phyloP scores from a whole-genome alignment of 768 basidiomycete genomes.

The Multifurca ochricompacta region DNA sequence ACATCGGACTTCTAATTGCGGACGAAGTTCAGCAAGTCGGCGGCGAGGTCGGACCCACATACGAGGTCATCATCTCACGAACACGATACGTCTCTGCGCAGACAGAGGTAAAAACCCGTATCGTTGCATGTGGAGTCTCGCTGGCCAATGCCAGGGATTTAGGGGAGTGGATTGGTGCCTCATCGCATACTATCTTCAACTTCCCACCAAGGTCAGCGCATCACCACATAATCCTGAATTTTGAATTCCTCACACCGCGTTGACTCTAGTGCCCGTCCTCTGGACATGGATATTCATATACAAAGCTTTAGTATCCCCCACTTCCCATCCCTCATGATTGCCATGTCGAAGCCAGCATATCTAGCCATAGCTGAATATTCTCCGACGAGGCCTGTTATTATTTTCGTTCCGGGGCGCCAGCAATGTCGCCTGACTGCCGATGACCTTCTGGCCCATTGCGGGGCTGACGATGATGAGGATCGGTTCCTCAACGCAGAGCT shows the following conservation, averaged over 20 bases:
- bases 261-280: constrained; percentile 69
- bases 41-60: constrained; percentile 91
- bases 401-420: constrained; percentile 88
- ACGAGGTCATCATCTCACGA: constrained; percentile 91
- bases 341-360: constrained; percentile 98
- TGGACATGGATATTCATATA: constrained; percentile 95
- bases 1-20: constrained; percentile 84
- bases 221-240: no score
- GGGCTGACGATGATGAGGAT: constrained; percentile 76
- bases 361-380: constrained; percentile 87
- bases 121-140: constrained; percentile 92
- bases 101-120: constrained; percentile 85
- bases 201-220: constrained; percentile 75
- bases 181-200: constrained; percentile 93
- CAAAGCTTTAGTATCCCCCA: constrained; percentile 96
- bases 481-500: constrained; percentile 86
- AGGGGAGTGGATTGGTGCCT: constrained; percentile 96
- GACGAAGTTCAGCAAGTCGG: constrained; percentile 95
- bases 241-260: background rate
- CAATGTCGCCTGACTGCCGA: constrained; percentile 93
- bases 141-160: constrained; percentile 93
- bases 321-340: constrained; percentile 96
- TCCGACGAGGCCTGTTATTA: constrained; percentile 74
- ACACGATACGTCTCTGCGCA: constrained; percentile 96
- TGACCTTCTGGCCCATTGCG: constrained; percentile 81